A percentile compares a stretch with the other conserved stretches of the same genome.
Evolutionary conservation across 768 basidiomycete species (phyloP).

Genomic region (Pleurotus tuoliensis): DNA sequence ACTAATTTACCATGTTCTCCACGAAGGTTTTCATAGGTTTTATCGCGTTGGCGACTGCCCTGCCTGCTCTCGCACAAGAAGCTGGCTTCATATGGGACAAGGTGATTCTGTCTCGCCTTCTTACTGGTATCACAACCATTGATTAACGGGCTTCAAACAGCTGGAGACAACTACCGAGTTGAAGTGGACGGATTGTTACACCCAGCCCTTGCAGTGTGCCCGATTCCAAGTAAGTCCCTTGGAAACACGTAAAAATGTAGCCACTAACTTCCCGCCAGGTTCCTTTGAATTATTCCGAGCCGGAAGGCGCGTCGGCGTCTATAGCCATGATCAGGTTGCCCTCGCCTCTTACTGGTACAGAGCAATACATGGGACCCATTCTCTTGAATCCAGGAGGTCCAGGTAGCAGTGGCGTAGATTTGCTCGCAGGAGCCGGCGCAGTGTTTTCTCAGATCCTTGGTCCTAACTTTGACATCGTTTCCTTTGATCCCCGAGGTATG

Average conservation of each 20-base stretch:
- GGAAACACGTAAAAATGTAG: no score
- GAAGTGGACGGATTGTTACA: no score
- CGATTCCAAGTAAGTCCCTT: no score
- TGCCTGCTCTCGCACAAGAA: no score
- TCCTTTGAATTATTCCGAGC: slow-evolving; percentile 41
- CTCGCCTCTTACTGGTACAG: slow-evolving; percentile 20
- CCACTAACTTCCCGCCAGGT: slow-evolving; percentile 24
- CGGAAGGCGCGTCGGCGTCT: slow-evolving; percentile 28
- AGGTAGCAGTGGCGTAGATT: slow-evolving; percentile 37
- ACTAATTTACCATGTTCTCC: no score
- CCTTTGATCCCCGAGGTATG: slow-evolving; percentile 45
- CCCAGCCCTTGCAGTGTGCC: no score
- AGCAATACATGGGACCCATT: slow-evolving; percentile 38
- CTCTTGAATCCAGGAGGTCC: slow-evolving; percentile 46
- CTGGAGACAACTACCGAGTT: no score
- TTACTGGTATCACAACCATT: background rate
- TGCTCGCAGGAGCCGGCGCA: slow-evolving; percentile 19
- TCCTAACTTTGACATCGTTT: slow-evolving; percentile 39
- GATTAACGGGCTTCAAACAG: no score
- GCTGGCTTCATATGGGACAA: no score
- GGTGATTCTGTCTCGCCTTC: no score
- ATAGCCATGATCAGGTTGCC: slow-evolving; percentile 40
- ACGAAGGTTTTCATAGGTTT: no score
- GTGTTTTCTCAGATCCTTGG: slow-evolving; percentile 30
- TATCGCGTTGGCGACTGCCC: no score